A percentile compares a stretch with the other conserved stretches of the same genome.
Evolutionary conservation across 2,329 filamentous ascomycete species (phyloP).

Genomic region (Malbranchea zuffiana): DNA sequence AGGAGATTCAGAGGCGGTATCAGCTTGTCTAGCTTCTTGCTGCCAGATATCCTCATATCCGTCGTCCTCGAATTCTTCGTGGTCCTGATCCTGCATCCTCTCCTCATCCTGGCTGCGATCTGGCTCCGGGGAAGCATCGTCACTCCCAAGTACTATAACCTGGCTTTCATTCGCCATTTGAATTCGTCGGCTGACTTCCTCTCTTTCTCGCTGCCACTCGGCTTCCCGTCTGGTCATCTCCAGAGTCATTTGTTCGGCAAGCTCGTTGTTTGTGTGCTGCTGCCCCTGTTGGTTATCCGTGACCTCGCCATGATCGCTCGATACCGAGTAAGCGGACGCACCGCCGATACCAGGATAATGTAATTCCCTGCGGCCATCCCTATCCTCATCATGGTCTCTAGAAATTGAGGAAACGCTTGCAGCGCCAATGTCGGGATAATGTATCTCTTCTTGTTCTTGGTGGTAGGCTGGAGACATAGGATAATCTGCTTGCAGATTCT

Average conservation of each 20-base stretch:
- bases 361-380: too few species aligned
- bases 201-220: constrained; percentile 37
- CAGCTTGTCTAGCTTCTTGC: constrained; percentile 33
- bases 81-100: constrained; percentile 4
- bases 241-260: constrained; percentile 10
- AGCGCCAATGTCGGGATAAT: too few species aligned
- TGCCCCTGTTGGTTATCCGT: too few species aligned
- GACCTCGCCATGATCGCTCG: too few species aligned
- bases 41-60: constrained; percentile 41
- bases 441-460: too few species aligned
- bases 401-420: too few species aligned
- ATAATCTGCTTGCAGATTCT: constrained; percentile 7
- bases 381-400: too few species aligned
- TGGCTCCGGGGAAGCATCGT: too few species aligned
- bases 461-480: not conserved
- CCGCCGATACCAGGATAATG: too few species aligned
- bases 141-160: constrained; percentile 37
- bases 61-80: constrained; percentile 21
- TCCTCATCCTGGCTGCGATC: constrained; percentile 3
- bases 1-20: constrained; percentile 22
- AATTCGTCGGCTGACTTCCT: constrained; percentile 35
- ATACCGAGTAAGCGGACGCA: too few species aligned
- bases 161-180: constrained; percentile 32
- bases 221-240: constrained; percentile 26
- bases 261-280: too few species aligned